Evolutionary conservation across 768 basidiomycete species (phyloP).

Genomic region (Leccinum uliginosum): DNA sequence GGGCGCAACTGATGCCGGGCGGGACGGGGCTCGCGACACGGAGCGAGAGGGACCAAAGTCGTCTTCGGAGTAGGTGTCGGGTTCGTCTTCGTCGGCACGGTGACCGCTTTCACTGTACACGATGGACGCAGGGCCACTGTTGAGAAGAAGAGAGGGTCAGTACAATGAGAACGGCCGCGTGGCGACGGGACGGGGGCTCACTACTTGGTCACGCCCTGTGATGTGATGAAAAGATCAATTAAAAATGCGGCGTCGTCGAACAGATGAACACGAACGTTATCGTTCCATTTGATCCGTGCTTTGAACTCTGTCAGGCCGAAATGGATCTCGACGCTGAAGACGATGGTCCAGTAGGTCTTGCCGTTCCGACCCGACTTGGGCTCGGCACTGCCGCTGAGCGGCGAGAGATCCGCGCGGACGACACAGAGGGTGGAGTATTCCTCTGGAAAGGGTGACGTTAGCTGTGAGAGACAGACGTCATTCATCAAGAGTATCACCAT

Average conservation of each 20-base stretch:
- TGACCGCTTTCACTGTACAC: slow-evolving; percentile 79
- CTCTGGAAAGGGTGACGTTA: slow-evolving; percentile 36
- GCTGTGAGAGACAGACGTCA: not conserved
- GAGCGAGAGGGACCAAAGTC: slow-evolving; percentile 38
- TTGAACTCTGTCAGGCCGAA: slow-evolving; percentile 81
- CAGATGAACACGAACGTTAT: slow-evolving; percentile 49
- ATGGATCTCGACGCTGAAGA: slow-evolving; percentile 81
- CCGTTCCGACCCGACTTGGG: slow-evolving; percentile 60
- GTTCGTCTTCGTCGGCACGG: slow-evolving; percentile 70
- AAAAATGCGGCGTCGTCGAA: not conserved
- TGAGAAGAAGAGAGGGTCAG: not conserved
- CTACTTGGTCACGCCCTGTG: slow-evolving; percentile 71
- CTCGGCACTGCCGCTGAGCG: slow-evolving; percentile 65
- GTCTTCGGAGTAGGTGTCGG: slow-evolving; percentile 61
- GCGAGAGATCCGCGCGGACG: slow-evolving; percentile 74
- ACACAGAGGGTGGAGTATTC: slow-evolving; percentile 74
- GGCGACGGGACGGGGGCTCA: slow-evolving; percentile 32
- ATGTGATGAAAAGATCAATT: slow-evolving; percentile 2
- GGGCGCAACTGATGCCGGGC: slow-evolving; percentile 42
- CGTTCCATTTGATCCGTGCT: slow-evolving; percentile 78
- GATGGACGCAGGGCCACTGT: slow-evolving; percentile 73
- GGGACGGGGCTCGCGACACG: slow-evolving; percentile 35
- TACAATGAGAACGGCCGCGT: not conserved
- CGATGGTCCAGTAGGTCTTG: slow-evolving; percentile 78
- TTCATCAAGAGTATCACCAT: slow-evolving; percentile 22